Percentiles rank a stretch among this genome's conserved stretches.
phyloP scores from a whole-genome alignment of 805 yeast genomes.

The Wickerhamomyces chaumierensis region DNA sequence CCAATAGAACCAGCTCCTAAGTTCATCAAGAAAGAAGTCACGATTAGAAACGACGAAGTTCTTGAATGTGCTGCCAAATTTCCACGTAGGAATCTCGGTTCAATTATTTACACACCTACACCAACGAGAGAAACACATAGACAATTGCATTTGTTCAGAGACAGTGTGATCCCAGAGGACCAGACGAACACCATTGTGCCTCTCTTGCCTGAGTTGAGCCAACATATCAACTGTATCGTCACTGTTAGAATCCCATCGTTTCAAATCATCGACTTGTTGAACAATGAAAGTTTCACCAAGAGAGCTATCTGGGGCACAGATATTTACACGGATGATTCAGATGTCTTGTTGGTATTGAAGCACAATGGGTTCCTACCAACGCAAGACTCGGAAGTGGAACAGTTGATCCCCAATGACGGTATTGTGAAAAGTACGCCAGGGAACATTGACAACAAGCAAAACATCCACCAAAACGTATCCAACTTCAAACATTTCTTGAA shows the following conservation, averaged over 20 bases:
- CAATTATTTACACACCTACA: slow-evolving; percentile 44
- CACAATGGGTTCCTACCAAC: slow-evolving; percentile 61
- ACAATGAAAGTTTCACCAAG: slow-evolving; percentile 14
- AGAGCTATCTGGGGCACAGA: slow-evolving; percentile 81
- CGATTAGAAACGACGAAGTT: slow-evolving; percentile 29
- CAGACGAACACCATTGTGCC: slow-evolving; percentile 12
- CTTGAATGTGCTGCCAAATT: slow-evolving; percentile 28
- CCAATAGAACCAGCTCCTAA: slow-evolving; percentile 2
- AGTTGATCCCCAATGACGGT: slow-evolving; percentile 6
- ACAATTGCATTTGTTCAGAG: slow-evolving; percentile 8
- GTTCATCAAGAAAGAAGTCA: slow-evolving; percentile 16
- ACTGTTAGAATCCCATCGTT: slow-evolving; percentile 20
- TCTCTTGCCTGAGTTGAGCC: slow-evolving; percentile 21
- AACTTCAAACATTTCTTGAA: slow-evolving; percentile 17
- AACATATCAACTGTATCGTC: slow-evolving; percentile 29
- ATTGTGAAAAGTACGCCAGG: slow-evolving; percentile 26
- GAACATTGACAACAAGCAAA: slow-evolving; percentile 21
- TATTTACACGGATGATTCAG: slow-evolving; percentile 89
- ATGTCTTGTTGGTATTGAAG: slow-evolving; percentile 58
- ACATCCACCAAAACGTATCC: slow-evolving; percentile 19
- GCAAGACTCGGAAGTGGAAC: slow-evolving; percentile 14
- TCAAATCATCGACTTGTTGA: slow-evolving; percentile 14
- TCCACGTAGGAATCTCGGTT: slow-evolving; percentile 38
- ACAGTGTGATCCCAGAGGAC: background rate
- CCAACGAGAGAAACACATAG: slow-evolving; percentile 34